Conservation (phyloP, 2,329 filamentous ascomycete species). For the Torrubiella hemipterigena region DNA sequence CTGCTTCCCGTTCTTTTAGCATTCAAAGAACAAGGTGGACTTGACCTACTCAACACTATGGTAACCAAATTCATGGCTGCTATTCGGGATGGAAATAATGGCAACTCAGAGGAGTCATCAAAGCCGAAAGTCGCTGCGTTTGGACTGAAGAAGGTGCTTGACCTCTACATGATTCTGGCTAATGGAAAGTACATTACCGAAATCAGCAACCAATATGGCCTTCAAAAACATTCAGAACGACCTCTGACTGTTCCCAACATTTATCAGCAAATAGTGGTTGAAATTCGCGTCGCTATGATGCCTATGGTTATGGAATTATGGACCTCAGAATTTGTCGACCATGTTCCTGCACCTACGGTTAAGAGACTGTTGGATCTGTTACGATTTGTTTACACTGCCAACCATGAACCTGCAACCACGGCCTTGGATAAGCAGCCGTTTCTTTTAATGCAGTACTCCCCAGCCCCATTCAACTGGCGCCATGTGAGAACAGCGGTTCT, state of each 20-base stretch:
- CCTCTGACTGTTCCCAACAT: slow-evolving; percentile 26
- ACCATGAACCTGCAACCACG: slow-evolving; percentile 57
- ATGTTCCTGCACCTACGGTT: slow-evolving; percentile 63
- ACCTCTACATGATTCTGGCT: slow-evolving; percentile 65
- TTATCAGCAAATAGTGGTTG: slow-evolving; percentile 69
- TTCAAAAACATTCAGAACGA: slow-evolving; percentile 30
- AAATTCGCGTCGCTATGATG: slow-evolving; percentile 69
- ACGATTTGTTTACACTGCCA: slow-evolving; percentile 63
- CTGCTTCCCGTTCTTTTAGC: slow-evolving; percentile 71
- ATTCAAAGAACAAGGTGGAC: slow-evolving; percentile 72
- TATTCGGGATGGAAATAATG: slow-evolving; percentile 18
- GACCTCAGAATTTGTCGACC: slow-evolving; percentile 76
- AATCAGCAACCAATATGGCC: slow-evolving; percentile 44
- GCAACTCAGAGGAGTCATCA: slow-evolving; percentile 33
- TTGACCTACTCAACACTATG: slow-evolving; percentile 62
- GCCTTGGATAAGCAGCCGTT: slow-evolving; percentile 40
- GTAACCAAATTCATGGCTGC: slow-evolving; percentile 48
- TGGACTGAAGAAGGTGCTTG: slow-evolving; percentile 70
- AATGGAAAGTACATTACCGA: slow-evolving; percentile 74
- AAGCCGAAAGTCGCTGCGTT: slow-evolving; percentile 38
- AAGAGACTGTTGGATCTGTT: slow-evolving; percentile 76
- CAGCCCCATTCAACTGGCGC: slow-evolving; percentile 35
- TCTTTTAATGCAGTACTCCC: slow-evolving; percentile 30
- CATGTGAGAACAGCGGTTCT: slow-evolving; percentile 15
- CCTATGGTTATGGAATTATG: slow-evolving; percentile 69